Base-by-base conservation (phyloP, 257 asterid species). In the Solanum corneliomulleri region DNA sequence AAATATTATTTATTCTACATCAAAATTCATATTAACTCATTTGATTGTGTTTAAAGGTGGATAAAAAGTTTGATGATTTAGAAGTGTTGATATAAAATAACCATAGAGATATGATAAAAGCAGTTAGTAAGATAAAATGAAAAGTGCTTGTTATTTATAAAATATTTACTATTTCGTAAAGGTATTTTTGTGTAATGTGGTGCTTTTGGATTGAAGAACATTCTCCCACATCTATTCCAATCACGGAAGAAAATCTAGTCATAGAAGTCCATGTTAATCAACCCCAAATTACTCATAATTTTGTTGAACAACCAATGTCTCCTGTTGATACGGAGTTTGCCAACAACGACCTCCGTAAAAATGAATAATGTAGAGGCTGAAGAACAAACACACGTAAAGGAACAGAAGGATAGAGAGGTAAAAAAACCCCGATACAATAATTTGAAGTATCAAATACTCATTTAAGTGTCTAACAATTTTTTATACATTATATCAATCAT, bases 81-180 rank as follows among this genome's bases (percentile, higher is more conserved):
- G 4, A 52, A 52, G n/a, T 18, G n/a, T 52, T 16, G 18, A 18
- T 18, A 0, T 18, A 52, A 52, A 18, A 0, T 6, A 52, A 6
- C 7, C 62, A 52, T 11, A 18, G 10, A 16, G n/a, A 18, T 16
- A 1, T 52, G 11, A 52, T 52, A 10, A 52, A 52, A 52, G 11
- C 4, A 6, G 4, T 18, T 18, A 1, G 2, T 1, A 52, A 52
- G 11, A 0, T 1, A 16, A 18, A 52, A 52, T 0, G n/a, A 11
- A 52, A 52, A 10, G 62, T 18, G 7, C 4, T 52, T 18, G 4
- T 52, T 52, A 0, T 52, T 52, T 18, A 7, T 18, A 4, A 52
- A 18, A 16, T 18, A 4, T 18, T 52, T 52, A 2, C 62, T 52
- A 9, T 52, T 52, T 18, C 39, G 4, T 1, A 52, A 52, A 52